Percentiles rank a stretch among this genome's conserved stretches.
These are phyloP conservation scores for Perilla frutescens DNA, from an alignment of 257 asterid genomes.

Conservation along the genomic window DNA sequence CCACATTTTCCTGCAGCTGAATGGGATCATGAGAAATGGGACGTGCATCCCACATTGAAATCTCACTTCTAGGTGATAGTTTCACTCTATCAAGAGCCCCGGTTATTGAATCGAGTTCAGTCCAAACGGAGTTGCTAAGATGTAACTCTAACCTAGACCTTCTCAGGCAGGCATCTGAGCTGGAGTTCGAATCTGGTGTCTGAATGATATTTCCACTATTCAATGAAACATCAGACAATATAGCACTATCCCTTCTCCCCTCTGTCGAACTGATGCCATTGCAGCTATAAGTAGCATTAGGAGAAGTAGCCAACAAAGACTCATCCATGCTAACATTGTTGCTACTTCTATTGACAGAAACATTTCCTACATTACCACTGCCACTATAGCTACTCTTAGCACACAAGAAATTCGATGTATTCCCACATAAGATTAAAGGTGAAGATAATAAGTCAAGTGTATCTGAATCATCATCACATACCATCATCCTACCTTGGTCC, in stretches of 20 bases:
- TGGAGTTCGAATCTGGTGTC: conserved; percentile 68
- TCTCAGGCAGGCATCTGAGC: conserved; percentile 37
- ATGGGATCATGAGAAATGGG: conserved; percentile 25
- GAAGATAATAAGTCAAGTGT: conserved; percentile 36
- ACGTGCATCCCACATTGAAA: conserved; percentile 41
- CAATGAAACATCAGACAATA: conserved; percentile 44
- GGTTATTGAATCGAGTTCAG: conserved; percentile 41
- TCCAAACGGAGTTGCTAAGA: conserved; percentile 24
- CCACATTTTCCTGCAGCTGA: conserved; percentile 30
- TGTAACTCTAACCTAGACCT: conserved; percentile 34
- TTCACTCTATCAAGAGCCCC: conserved; percentile 39
- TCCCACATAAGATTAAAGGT: conserved; percentile 36
- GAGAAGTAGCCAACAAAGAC: conserved; percentile 24
- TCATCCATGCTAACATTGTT: conserved; percentile 23
- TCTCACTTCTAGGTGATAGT: conserved; percentile 40
- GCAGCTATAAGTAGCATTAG: conserved; percentile 29
- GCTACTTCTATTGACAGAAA: conserved; percentile 36
- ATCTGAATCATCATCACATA: conserved; percentile 22
- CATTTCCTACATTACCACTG: conserved; percentile 30
- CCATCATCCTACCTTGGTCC: conserved; percentile 25
- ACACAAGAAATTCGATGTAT: conserved; percentile 42
- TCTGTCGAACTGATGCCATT: conserved; percentile 7
- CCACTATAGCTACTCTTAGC: conserved; percentile 27
- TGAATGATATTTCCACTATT: conserved; percentile 63
- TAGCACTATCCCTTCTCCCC: conserved; percentile 40